Base-by-base conservation (phyloP, 2,329 filamentous ascomycete species). In the Scedosporium dehoogii region DNA sequence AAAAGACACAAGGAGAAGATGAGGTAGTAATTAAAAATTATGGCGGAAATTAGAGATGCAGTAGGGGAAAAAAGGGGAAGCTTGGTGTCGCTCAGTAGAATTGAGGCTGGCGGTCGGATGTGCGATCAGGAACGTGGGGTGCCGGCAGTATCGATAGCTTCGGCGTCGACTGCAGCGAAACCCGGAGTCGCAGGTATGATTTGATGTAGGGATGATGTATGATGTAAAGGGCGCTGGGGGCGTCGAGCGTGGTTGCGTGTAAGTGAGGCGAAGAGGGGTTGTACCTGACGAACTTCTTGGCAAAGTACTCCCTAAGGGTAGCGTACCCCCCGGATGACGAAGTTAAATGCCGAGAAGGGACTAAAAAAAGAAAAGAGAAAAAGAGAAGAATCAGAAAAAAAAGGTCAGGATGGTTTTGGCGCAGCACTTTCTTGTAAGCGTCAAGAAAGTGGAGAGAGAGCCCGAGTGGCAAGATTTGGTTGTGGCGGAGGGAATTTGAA, bases 211-310 rank as follows among this genome's bases (percentile, higher is more conserved):
- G 33, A 38, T 38, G 33, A 27, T 23, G 29, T 59, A 59, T 59
- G 57, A 59, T 59, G 57, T 59, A 59, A 59, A 59, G 16, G 57
- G 23, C 12, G 51, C 23, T 55, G 1, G 21, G 18, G 51, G 10
- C 23, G 51, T 27, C 18, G 51, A n/a, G 51, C 7, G 51, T 12
- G 51, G 51, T 18, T 23, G 23, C 23, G 51, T 55, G 51, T 55
- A 55, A 55, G 51, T 55, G 51, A 55, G 51, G 51, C 18, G 12
- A n/a, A 9, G 12, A 4, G 33, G 57, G 57, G 57, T 59, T 38
- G 57, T 42, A 33, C 29, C 57, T 59, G 57, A n/a, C 29, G 41
- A 42, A 42, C 12, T 44, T 59, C 57, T 59, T 59, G 33, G 57
- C 57, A 59, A 55, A 27, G 51, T 55, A 55, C 51, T 23, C 51